phyloP scores from a whole-genome alignment of 2,329 filamentous ascomycete species.

The Decorospora gaudefroyi region DNA sequence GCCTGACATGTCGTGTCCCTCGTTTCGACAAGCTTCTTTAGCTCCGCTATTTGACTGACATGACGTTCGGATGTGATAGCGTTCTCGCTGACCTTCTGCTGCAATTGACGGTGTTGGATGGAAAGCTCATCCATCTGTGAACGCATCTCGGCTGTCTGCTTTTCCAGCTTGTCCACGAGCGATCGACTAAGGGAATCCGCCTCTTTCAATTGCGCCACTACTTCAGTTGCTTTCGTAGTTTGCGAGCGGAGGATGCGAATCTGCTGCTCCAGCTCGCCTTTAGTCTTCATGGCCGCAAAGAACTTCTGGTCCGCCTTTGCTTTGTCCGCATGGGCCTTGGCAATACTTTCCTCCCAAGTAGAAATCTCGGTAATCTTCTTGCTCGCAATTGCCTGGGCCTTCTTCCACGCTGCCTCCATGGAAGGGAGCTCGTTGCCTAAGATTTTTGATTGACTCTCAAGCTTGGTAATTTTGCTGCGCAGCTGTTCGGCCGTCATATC shows the following conservation, averaged over 20 bases:
- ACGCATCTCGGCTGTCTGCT: constrained; percentile 82
- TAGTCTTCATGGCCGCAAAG: constrained; percentile 92
- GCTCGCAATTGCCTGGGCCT: constrained; percentile 79
- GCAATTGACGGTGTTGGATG: constrained; percentile 73
- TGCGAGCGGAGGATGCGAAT: constrained; percentile 78
- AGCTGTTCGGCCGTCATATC: constrained; percentile 71
- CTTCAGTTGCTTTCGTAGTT: constrained; percentile 88
- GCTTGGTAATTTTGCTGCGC: constrained; percentile 70
- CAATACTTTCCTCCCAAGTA: constrained; percentile 75
- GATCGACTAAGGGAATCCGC: constrained; percentile 77
- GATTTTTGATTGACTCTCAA: constrained; percentile 79
- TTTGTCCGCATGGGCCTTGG: constrained; percentile 80
- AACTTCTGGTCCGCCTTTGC: constrained; percentile 97
- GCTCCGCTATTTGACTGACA: constrained; percentile 74
- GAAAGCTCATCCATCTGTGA: constrained; percentile 74
- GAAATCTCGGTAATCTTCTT: constrained; percentile 83
- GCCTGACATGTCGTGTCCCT: constrained; percentile 73
- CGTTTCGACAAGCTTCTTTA: constrained; percentile 72
- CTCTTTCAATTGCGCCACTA: constrained; percentile 91
- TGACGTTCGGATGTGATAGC: constrained; percentile 71
- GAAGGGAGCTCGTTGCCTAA: constrained; percentile 86
- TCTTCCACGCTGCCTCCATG: constrained; percentile 89
- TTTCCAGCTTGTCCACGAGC: constrained; percentile 82
- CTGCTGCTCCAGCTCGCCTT: constrained; percentile 81
- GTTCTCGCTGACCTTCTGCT: constrained; percentile 72